Conservation (phyloP, 805 yeast genomes). For the Metschnikowia sp. region DNA sequence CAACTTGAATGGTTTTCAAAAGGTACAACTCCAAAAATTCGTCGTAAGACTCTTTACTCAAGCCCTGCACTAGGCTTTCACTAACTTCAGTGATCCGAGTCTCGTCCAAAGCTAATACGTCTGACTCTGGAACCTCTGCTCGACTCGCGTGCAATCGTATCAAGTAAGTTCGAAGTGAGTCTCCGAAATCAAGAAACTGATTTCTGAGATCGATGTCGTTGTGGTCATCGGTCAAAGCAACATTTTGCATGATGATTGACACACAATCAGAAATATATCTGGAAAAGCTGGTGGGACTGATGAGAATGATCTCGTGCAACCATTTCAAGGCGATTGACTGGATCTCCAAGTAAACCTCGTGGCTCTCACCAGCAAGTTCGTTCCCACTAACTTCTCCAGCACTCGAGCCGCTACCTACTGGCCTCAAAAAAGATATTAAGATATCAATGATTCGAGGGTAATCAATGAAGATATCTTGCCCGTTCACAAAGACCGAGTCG, state of each 20-base stretch:
- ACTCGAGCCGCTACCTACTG: constrained; percentile 6
- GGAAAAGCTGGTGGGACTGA: constrained; percentile 73
- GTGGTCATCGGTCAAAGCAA: constrained; percentile 34
- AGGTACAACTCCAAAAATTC: constrained; percentile 41
- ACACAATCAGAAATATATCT: constrained; percentile 73
- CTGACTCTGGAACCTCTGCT: constrained; percentile 8
- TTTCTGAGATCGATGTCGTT: constrained; percentile 37
- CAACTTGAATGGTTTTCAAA: constrained; percentile 58
- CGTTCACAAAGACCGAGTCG: constrained; percentile 32
- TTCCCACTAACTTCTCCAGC: constrained; percentile 16
- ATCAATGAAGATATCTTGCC: constrained; percentile 78
- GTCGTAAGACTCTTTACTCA: constrained; percentile 37
- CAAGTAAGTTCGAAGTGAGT: constrained; percentile 31
- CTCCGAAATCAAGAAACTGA: constrained; percentile 34
- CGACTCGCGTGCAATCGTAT: constrained; percentile 27
- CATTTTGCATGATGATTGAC: constrained; percentile 53
- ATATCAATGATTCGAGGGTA: constrained; percentile 78
- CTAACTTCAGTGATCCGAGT: constrained; percentile 39
- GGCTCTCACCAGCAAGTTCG: constrained; percentile 34
- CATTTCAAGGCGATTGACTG: constrained; percentile 78
- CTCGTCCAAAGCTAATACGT: constrained; percentile 4
- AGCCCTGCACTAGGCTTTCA: constrained; percentile 49
- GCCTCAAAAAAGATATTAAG: constrained; percentile 70
- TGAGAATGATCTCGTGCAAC: constrained; percentile 69
- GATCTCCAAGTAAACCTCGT: constrained; percentile 50